Evolutionary conservation across 1,284 basidiomycete genomes (phyloP).

Genomic region (Trametes versicolor): DNA sequence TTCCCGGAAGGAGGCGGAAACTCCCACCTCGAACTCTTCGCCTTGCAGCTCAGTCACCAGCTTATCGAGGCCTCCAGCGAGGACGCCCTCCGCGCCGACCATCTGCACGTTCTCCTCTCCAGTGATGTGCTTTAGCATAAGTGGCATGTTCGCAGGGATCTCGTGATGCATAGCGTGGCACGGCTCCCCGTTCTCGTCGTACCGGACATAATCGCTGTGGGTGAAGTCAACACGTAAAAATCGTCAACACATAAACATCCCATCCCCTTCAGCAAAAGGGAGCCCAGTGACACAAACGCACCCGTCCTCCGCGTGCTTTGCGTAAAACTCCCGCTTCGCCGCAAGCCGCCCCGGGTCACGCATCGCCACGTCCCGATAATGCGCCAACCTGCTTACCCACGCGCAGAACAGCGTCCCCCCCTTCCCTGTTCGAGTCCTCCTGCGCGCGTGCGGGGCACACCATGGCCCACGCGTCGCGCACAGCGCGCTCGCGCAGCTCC

Average conservation of each 20-base stretch:
- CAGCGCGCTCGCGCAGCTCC: constrained; percentile 26
- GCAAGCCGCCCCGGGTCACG: constrained; percentile 25
- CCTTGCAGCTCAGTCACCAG: constrained; percentile 34
- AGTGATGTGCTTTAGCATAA: constrained; percentile 20
- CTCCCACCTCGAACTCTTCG: constrained; percentile 31
- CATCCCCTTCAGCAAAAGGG: too few species aligned
- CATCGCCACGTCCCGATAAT: constrained; percentile 32
- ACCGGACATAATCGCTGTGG: constrained; percentile 29
- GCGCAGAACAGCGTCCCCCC: constrained; percentile 27
- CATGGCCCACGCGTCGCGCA: constrained; percentile 31
- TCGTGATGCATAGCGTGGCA: constrained; percentile 35
- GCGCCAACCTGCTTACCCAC: constrained; percentile 34
- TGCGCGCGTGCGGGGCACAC: constrained; percentile 8
- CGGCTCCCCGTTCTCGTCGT: constrained; percentile 16
- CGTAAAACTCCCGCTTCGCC: constrained; percentile 23
- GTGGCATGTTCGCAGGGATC: constrained; percentile 30
- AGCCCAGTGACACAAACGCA: too few species aligned
- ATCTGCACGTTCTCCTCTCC: constrained; percentile 25
- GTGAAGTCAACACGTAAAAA: too few species aligned
- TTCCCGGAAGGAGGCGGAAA: background rate
- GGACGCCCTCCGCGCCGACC: constrained; percentile 31
- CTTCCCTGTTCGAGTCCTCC: background rate
- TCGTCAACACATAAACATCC: too few species aligned
- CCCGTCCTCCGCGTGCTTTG: constrained; percentile 30
- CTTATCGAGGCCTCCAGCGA: constrained; percentile 29